Evolutionary conservation across 1,139 yeast species (phyloP).

Genomic region (Saccharomyces hybrid): DNA sequence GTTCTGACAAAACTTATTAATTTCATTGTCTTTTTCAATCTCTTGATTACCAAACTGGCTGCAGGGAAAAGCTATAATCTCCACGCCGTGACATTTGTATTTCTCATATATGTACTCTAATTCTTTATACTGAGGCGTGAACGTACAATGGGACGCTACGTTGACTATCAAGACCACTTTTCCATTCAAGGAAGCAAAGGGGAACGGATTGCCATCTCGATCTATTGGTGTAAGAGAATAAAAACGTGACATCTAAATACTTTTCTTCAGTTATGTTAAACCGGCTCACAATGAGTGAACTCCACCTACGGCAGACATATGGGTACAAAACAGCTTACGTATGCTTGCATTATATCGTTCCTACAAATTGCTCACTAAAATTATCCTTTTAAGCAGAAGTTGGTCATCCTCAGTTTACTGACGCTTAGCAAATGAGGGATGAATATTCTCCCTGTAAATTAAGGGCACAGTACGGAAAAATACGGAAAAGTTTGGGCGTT

Average conservation of each 20-base stretch:
- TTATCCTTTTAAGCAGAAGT: not conserved
- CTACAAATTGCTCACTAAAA: not conserved
- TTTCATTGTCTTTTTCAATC: slow-evolving; percentile 53
- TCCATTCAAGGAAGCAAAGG: slow-evolving; percentile 58
- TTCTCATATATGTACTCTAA: slow-evolving; percentile 67
- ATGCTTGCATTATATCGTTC: not conserved
- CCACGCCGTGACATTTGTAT: slow-evolving; percentile 59
- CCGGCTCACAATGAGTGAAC: not conserved
- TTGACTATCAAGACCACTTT: slow-evolving; percentile 78
- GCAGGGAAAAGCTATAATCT: slow-evolving; percentile 77
- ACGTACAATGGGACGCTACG: slow-evolving; percentile 61
- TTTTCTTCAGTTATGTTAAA: not conserved
- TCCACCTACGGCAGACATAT: not conserved
- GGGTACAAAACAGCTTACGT: not conserved
- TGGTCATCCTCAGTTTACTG: not conserved
- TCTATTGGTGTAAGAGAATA: slow-evolving; percentile 45
- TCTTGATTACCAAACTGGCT: slow-evolving; percentile 80
- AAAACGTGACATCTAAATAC: slow-evolving; percentile 26
- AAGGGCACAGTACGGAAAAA: not conserved
- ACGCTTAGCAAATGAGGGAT: not conserved
- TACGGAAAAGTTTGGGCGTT: not conserved
- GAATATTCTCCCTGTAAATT: not conserved
- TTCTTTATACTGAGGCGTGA: slow-evolving; percentile 52
- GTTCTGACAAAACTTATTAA: slow-evolving; percentile 46
- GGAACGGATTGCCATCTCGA: slow-evolving; percentile 45